phyloP scores from a whole-genome alignment of 768 basidiomycete genomes.

The Pholiota molesta region DNA sequence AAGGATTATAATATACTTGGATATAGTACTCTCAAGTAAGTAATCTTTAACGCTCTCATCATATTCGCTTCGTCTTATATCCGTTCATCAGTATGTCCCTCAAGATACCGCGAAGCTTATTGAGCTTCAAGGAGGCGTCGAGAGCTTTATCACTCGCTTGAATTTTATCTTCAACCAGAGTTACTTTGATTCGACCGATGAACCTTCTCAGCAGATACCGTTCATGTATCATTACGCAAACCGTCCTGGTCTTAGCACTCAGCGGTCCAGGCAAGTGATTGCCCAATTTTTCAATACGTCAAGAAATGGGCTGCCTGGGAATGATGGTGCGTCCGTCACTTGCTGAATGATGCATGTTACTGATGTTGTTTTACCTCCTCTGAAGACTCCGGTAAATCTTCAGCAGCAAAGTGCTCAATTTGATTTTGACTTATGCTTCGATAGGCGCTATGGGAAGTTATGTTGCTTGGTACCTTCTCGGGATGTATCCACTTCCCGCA shows the following conservation, averaged over 20 bases:
- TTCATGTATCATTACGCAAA: slow-evolving; percentile 75
- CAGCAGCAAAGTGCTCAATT: not conserved
- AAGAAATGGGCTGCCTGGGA: slow-evolving; percentile 60
- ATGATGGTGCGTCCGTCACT: slow-evolving; percentile 51
- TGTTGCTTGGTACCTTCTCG: slow-evolving; percentile 58
- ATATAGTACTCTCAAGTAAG: slow-evolving; percentile 59
- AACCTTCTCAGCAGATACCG: slow-evolving; percentile 69
- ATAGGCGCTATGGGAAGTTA: slow-evolving; percentile 68
- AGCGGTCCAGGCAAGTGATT: slow-evolving; percentile 57
- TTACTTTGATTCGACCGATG: slow-evolving; percentile 66
- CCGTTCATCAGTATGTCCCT: slow-evolving; percentile 50
- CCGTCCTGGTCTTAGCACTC: slow-evolving; percentile 59
- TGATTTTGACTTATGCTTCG: not conserved
- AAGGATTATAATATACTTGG: not conserved
- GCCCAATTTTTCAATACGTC: slow-evolving; percentile 60
- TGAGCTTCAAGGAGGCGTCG: slow-evolving; percentile 58
- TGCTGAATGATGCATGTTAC: not conserved
- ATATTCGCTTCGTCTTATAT: not conserved
- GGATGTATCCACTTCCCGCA: slow-evolving; percentile 65
- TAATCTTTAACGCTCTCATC: not conserved
- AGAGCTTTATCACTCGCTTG: slow-evolving; percentile 55
- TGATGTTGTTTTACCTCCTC: not conserved
- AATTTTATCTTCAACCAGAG: slow-evolving; percentile 62
- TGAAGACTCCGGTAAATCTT: slow-evolving; percentile 28
- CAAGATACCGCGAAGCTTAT: slow-evolving; percentile 68